Evolutionary conservation across 2,329 filamentous ascomycete species (phyloP).

Genomic region (Pseudogymnoascus sp.): DNA sequence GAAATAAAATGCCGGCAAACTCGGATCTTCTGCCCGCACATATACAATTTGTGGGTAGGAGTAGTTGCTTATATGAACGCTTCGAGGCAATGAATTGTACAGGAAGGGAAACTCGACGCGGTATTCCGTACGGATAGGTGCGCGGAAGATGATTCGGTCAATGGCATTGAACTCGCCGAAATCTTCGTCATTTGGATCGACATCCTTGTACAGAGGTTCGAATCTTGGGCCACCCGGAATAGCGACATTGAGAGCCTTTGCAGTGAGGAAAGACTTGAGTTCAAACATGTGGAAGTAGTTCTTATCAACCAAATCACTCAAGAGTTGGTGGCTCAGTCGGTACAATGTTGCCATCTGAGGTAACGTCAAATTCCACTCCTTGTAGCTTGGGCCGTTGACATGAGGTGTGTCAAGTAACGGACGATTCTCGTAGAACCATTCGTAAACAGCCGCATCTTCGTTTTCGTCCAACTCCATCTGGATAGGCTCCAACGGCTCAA

Average conservation of each 20-base stretch:
- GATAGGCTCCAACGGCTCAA: slow-evolving; percentile 93
- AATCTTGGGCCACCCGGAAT: slow-evolving; percentile 96
- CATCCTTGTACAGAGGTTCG: slow-evolving; percentile 95
- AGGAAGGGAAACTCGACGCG: slow-evolving; percentile 89
- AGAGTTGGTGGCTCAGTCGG: slow-evolving; percentile 78
- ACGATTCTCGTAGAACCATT: slow-evolving; percentile 96
- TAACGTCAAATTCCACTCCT: slow-evolving; percentile 84
- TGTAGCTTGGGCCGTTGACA: slow-evolving; percentile 95
- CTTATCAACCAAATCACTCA: slow-evolving; percentile 87
- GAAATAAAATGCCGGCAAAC: slow-evolving; percentile 92
- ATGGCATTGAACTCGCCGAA: slow-evolving; percentile 99
- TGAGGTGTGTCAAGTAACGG: slow-evolving; percentile 85
- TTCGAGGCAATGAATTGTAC: slow-evolving; percentile 92
- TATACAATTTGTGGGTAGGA: slow-evolving; percentile 91
- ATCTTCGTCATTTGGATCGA: slow-evolving; percentile 97
- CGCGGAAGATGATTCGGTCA: slow-evolving; percentile 96
- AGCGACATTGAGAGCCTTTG: slow-evolving; percentile 93
- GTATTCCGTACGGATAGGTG: slow-evolving; percentile 90
- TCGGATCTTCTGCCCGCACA: slow-evolving; percentile 75
- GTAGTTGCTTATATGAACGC: slow-evolving; percentile 88
- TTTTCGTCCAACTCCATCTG: slow-evolving; percentile 96
- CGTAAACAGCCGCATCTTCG: slow-evolving; percentile 82
- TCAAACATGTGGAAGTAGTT: slow-evolving; percentile 99
- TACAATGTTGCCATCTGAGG: slow-evolving; percentile 96
- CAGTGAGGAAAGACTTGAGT: slow-evolving; percentile 85